Conservation (phyloP, 441 rosid species). For the Gossypium lobatum region DNA sequence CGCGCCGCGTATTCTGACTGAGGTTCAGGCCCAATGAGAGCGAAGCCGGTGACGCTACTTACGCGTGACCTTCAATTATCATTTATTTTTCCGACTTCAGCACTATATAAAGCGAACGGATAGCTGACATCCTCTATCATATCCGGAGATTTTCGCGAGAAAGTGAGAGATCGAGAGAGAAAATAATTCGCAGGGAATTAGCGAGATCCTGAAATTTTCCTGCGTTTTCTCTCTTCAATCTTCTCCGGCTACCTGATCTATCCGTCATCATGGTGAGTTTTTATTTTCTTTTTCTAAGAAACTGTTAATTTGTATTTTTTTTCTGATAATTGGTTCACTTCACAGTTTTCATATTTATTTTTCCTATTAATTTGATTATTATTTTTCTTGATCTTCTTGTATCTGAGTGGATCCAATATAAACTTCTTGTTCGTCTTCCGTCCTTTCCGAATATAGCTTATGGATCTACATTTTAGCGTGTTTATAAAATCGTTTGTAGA, state of each 20-base stretch:
- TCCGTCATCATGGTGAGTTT: constrained; percentile 30
- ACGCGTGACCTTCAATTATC: background rate
- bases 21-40: constrained; percentile 20
- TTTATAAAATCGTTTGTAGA: background rate
- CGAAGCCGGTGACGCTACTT: constrained; percentile 23
- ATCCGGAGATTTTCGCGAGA: background rate
- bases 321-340: background rate
- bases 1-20: constrained; percentile 4
- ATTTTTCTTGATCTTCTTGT: background rate
- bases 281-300: background rate
- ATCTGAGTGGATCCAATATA: constrained; percentile 9
- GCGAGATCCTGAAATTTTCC: background rate
- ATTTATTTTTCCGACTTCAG: background rate
- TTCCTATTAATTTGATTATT: background rate
- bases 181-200: constrained; percentile 10
- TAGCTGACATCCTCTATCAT: background rate
- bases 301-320: background rate
- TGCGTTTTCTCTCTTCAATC: constrained; percentile 4
- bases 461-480: no score
- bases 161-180: background rate
- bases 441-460: background rate
- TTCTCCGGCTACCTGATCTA: constrained; percentile 19
- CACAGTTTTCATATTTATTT: background rate
- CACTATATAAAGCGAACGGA: background rate
- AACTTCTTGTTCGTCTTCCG: background rate